A percentile compares a stretch with the other conserved stretches of the same genome.
Conservation (phyloP, 257 asterid genomes). For the Solanum habrochaites region DNA sequence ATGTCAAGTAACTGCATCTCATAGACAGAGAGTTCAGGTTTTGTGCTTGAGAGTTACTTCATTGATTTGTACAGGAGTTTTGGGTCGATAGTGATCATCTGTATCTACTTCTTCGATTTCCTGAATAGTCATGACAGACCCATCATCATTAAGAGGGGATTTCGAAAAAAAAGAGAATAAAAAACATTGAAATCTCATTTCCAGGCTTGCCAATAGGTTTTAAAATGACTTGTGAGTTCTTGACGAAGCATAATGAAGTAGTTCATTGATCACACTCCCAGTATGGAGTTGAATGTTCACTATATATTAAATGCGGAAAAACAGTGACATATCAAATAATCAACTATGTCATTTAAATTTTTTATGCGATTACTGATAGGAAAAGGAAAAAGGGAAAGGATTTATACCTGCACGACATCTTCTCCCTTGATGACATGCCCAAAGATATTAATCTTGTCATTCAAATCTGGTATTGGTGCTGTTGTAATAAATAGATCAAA, state of each 20-base stretch:
- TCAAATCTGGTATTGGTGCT: constrained; percentile 81
- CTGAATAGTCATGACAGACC: constrained; percentile 21
- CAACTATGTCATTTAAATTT: not conserved
- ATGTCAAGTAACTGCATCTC: not conserved
- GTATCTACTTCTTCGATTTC: constrained; percentile 96
- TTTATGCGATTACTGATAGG: not conserved
- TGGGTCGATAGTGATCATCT: constrained; percentile 84
- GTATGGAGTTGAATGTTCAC: not conserved
- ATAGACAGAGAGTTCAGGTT: constrained; percentile 4
- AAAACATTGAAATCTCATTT: not conserved
- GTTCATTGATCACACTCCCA: not conserved
- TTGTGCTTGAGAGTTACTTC: constrained; percentile 53
- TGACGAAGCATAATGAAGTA: not conserved
- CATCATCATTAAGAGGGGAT: not conserved
- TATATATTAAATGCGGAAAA: not conserved
- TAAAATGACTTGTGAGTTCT: not conserved
- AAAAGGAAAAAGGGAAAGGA: not conserved
- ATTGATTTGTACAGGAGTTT: constrained; percentile 52
- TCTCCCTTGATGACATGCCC: constrained; percentile 93
- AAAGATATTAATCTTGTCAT: constrained; percentile 65
- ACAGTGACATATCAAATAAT: not conserved
- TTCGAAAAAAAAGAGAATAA: not conserved
- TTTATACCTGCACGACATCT: constrained; percentile 83
- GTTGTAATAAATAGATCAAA: constrained; percentile 86
- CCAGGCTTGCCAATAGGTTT: not conserved